Evolutionary conservation across 768 basidiomycete species (phyloP).

Genomic region (Sutorius australiensis): DNA sequence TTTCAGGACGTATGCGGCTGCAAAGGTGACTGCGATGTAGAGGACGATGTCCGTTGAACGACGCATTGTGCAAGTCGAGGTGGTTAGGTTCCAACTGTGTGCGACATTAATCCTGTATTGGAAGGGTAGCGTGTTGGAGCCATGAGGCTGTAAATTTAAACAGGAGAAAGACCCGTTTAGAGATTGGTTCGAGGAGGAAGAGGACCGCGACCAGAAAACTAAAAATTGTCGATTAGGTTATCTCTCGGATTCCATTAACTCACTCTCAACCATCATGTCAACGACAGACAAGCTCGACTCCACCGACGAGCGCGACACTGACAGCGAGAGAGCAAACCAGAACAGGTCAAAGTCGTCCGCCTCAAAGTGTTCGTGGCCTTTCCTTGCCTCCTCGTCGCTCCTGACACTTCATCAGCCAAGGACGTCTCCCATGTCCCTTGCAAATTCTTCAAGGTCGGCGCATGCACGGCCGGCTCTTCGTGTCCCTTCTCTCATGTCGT

Average conservation of each 20-base stretch:
- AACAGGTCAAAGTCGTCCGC: slow-evolving; percentile 25
- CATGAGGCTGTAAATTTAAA: not conserved
- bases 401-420: slow-evolving; percentile 47
- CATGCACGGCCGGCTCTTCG: slow-evolving; percentile 88
- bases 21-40: slow-evolving; percentile 11
- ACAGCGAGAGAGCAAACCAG: slow-evolving; percentile 14
- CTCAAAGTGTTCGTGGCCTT: slow-evolving; percentile 30
- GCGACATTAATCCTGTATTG: not conserved
- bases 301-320: slow-evolving; percentile 24
- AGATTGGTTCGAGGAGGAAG: not conserved
- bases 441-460: slow-evolving; percentile 94
- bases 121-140: not conserved
- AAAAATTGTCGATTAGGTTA: slow-evolving; percentile 3
- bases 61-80: not conserved
- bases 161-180: too few relatives aligned
- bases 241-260: not conserved
- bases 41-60: slow-evolving; percentile 8
- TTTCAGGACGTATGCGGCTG: slow-evolving; percentile 18
- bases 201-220: too few relatives aligned
- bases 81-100: not conserved
- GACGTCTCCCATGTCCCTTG: slow-evolving; percentile 96
- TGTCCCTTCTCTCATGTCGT: slow-evolving; percentile 91
- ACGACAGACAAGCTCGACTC: slow-evolving; percentile 20
- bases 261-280: slow-evolving; percentile 7
- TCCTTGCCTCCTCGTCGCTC: not conserved